Base-by-base conservation (phyloP, 75 land plant species). In the Picea glauca region DNA sequence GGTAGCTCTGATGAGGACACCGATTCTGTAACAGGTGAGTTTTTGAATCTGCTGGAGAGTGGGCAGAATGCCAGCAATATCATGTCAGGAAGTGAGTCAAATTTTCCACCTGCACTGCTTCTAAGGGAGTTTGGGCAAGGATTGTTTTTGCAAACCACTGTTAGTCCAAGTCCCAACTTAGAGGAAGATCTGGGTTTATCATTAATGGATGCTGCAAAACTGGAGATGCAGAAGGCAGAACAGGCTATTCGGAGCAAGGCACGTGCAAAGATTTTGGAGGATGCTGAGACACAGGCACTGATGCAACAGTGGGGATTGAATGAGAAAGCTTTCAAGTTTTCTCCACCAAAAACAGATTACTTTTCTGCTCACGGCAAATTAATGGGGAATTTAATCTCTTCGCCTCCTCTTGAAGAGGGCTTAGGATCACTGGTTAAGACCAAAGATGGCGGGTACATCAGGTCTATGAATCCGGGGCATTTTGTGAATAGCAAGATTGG, bases 331-430 rank as follows among this genome's bases (percentile, higher is more conserved):
- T 82, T 82, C 50, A 58, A 78, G 50, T 35, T 58, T 58, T 56
- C 65, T 32, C 31, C 77, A 17, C 72, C 65, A 32, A 60, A 70
- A 70, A 40, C 74, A 70, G 43, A n/a, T 13, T 20, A 12, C 18
- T 17, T 43, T 70, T 17, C 74, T 76, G 33, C 77, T 58, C 60
- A 32, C 62, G 74, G 83, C 33, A 60, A 66, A 79, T 90, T 88
- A 3, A 90, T 90, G 81, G 92, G 83, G 5, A 87, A 86, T 62
- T 85, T 87, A 56, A 80, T 91, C 72, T 43, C 13, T 14, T 50
- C 80, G 13, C 82, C 72, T 56, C 62, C 82, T 20, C 81, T 79
- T 66, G 83, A 63, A 26, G 32, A 62, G 35, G 75, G 81, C 60
- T 14, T 82, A 11, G 75, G 83, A 56, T 30, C 82, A n/a, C 13